Conservation (phyloP, 139 green algal species). For the Zygnema circumcarinatum region DNA sequence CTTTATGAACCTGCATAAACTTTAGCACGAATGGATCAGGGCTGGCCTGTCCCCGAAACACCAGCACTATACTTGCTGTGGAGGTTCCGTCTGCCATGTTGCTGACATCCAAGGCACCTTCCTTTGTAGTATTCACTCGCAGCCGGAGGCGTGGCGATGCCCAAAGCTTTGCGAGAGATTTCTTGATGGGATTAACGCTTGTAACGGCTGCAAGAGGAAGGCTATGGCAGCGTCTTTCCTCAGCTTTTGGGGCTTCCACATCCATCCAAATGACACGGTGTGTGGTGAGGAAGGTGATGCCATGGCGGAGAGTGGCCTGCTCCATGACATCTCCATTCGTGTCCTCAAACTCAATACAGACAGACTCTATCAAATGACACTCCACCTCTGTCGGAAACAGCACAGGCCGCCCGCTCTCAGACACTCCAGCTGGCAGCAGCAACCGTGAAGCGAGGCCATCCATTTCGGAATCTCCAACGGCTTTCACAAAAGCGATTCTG, state of each 20-base stretch:
- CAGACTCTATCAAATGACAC: constrained; percentile 42
- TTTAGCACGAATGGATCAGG: constrained; percentile 20
- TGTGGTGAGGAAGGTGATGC: constrained; percentile 43
- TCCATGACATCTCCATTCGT: constrained; percentile 30
- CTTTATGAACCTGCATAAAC: constrained; percentile 34
- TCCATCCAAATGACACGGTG: constrained; percentile 57
- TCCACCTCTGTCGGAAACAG: constrained; percentile 35
- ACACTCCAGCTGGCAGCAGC: background rate
- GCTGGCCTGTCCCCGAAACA: background rate
- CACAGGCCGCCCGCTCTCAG: constrained; percentile 23
- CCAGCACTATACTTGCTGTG: background rate
- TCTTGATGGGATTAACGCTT: background rate
- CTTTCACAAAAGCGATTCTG: too few relatives aligned
- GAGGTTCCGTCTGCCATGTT: background rate
- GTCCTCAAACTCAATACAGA: constrained; percentile 41
- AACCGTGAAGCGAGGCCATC: background rate
- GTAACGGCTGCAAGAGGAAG: constrained; percentile 4
- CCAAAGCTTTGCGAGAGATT: constrained; percentile 29
- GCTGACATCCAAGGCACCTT: background rate
- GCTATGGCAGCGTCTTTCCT: background rate
- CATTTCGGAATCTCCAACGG: too few relatives aligned
- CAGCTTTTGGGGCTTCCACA: background rate
- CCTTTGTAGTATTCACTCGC: background rate
- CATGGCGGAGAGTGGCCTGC: constrained; percentile 19
- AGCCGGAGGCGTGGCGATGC: constrained; percentile 40